Conservation (phyloP, 140 eudicot genomes). For the Flaveria floridana region DNA sequence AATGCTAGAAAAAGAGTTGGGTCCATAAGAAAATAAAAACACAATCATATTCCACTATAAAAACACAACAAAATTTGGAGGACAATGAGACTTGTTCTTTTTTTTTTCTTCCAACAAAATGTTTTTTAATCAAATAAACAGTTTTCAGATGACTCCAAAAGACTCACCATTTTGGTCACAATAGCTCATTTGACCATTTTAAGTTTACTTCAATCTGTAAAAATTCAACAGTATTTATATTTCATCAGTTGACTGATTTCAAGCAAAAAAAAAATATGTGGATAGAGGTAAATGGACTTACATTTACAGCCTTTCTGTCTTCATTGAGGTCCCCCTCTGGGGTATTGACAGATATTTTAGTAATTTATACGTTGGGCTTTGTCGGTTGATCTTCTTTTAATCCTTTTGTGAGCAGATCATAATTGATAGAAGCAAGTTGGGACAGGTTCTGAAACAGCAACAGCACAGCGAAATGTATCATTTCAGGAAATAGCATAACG, state of each 20-base stretch:
- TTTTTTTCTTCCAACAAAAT: constrained; percentile 15
- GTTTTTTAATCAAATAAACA: constrained; percentile 17
- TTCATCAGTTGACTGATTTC: constrained; percentile 21
- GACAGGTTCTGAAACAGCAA: constrained; percentile 72
- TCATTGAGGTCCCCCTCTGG: constrained; percentile 11
- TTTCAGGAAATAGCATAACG: constrained; percentile 12
- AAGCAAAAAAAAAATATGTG: neutral
- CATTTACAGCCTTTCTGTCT: constrained; percentile 38
- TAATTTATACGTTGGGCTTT: constrained; percentile 42
- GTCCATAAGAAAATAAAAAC: neutral
- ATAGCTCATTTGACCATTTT: constrained; percentile 22
- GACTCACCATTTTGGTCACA: constrained; percentile 23
- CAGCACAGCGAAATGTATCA: neutral
- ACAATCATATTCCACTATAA: constrained; percentile 26
- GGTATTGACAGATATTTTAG: constrained; percentile 10
- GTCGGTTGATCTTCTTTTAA: constrained; percentile 74
- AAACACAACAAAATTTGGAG: constrained; percentile 39
- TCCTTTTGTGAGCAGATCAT: constrained; percentile 78
- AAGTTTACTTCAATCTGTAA: constrained; percentile 31
- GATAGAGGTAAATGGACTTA: constrained; percentile 22
- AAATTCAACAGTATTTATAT: constrained; percentile 11
- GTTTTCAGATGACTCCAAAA: constrained; percentile 27
- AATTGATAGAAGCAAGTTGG: constrained; percentile 95
- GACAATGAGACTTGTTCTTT: neutral
- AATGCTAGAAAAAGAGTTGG: neutral